Evolutionary conservation across 148 eudicot species (phyloP).

Genomic region (Drosera capensis): DNA sequence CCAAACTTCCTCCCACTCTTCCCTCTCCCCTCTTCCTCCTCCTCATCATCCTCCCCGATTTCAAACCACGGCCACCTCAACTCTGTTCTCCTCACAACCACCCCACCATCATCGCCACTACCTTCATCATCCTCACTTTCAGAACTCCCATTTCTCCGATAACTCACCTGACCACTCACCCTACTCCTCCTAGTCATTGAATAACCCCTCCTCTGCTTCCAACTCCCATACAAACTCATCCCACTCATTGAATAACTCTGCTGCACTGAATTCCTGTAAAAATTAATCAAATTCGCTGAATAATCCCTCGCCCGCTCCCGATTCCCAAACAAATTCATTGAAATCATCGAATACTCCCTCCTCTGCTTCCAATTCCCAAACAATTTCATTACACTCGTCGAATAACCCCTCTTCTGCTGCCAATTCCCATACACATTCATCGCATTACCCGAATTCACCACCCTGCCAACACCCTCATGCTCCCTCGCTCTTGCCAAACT

Average conservation of each 20-base stretch:
- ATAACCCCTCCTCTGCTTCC: constrained; percentile 24
- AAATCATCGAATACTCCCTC: too few relatives aligned
- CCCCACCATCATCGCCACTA: background rate
- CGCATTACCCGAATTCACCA: background rate
- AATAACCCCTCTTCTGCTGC: constrained; percentile 14
- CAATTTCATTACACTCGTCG: background rate
- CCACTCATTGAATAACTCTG: too few relatives aligned
- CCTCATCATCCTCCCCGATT: constrained; percentile 20
- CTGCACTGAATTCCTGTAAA: too few relatives aligned
- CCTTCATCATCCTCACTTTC: background rate
- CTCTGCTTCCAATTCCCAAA: too few relatives aligned
- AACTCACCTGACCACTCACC: background rate
- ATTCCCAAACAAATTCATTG: too few relatives aligned
- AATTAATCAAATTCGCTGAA: constrained; percentile 8
- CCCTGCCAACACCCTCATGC: background rate
- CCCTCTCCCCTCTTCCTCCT: constrained; percentile 10
- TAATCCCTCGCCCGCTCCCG: too few relatives aligned
- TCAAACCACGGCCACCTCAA: constrained; percentile 29
- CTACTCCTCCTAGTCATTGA: constrained; percentile 2
- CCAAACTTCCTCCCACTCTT: constrained; percentile 13
- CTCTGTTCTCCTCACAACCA: background rate
- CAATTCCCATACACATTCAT: constrained; percentile 5
- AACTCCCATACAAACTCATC: too few relatives aligned
- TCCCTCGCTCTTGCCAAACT: constrained; percentile 6
- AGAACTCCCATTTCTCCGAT: background rate